phyloP scores from a whole-genome alignment of 2,329 filamentous ascomycete genomes.

The Talaromyces islandicus region DNA sequence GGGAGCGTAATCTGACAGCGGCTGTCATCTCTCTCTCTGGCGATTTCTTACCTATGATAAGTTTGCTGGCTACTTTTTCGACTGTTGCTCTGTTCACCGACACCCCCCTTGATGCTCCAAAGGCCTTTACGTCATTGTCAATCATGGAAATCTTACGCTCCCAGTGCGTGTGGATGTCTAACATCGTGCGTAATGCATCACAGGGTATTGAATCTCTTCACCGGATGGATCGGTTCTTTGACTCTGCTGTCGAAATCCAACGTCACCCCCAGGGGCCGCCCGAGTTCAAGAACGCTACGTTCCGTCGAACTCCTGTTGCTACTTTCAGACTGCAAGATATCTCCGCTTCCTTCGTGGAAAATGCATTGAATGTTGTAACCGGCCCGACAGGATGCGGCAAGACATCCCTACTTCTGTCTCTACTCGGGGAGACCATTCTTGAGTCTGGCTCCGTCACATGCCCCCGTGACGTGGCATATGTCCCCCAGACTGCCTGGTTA shows the following conservation, averaged over 20 bases:
- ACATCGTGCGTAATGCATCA: slow-evolving; percentile 38
- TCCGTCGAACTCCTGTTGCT: slow-evolving; percentile 47
- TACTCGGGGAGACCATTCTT: slow-evolving; percentile 21
- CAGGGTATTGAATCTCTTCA: slow-evolving; percentile 45
- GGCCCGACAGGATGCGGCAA: slow-evolving; percentile 55
- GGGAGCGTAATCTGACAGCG: slow-evolving; percentile 45
- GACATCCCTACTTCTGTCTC: slow-evolving; percentile 44
- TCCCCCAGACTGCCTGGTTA: slow-evolving; percentile 59
- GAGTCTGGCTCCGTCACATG: slow-evolving; percentile 21
- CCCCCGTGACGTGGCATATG: slow-evolving; percentile 52
- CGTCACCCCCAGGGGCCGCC: slow-evolving; percentile 47
- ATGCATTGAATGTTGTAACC: slow-evolving; percentile 50
- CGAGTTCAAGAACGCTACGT: slow-evolving; percentile 42
- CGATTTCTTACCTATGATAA: slow-evolving; percentile 48
- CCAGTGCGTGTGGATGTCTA: slow-evolving; percentile 48
- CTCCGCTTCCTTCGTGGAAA: slow-evolving; percentile 46
- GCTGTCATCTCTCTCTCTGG: slow-evolving; percentile 42
- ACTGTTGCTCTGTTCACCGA: slow-evolving; percentile 46
- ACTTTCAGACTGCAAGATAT: slow-evolving; percentile 41
- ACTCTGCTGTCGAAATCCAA: slow-evolving; percentile 44
- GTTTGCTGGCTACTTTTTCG: slow-evolving; percentile 51
- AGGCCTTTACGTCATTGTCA: slow-evolving; percentile 53
- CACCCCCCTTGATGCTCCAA: slow-evolving; percentile 48
- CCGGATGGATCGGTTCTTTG: slow-evolving; percentile 51
- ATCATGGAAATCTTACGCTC: slow-evolving; percentile 50